Evolutionary conservation across 805 yeast species (phyloP).

Genomic region (Myxozyma monticola): DNA sequence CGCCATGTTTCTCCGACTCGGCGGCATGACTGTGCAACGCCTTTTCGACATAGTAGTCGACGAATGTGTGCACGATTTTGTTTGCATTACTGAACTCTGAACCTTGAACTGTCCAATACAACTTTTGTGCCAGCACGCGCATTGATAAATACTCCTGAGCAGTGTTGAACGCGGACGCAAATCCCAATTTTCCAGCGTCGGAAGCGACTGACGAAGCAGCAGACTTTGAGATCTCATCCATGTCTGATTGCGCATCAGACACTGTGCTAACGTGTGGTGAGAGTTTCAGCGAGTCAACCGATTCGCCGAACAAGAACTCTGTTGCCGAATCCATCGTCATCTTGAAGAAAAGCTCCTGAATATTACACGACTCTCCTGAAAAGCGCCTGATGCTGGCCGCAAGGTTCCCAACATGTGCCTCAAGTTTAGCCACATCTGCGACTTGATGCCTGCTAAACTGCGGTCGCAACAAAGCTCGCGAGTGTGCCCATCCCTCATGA

Average conservation of each 20-base stretch:
- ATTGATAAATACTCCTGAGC: slow-evolving; percentile 27
- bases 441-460: slow-evolving; percentile 40
- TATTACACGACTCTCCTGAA: slow-evolving; percentile 31
- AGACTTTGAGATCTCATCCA: not conserved
- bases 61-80: slow-evolving; percentile 39
- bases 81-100: slow-evolving; percentile 39
- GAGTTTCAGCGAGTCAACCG: slow-evolving; percentile 32
- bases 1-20: slow-evolving; percentile 33
- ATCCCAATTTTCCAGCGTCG: slow-evolving; percentile 26
- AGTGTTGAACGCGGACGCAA: slow-evolving; percentile 32
- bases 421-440: slow-evolving; percentile 34
- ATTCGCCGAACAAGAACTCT: slow-evolving; percentile 40
- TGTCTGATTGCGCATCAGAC: slow-evolving; percentile 2
- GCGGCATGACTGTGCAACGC: too few species aligned
- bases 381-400: slow-evolving; percentile 18
- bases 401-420: slow-evolving; percentile 35
- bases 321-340: slow-evolving; percentile 41
- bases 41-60: slow-evolving; percentile 44
- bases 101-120: slow-evolving; percentile 30
- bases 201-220: slow-evolving; percentile 8
- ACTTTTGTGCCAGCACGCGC: slow-evolving; percentile 30
- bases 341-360: slow-evolving; percentile 36
- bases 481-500: slow-evolving; percentile 42
- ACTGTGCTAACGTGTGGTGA: too few species aligned
- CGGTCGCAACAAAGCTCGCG: slow-evolving; percentile 42